Percentiles rank a stretch among this genome's conserved stretches.
phyloP scores from a whole-genome alignment of 2,329 filamentous ascomycete species.

The Hyphodiscus sp. region DNA sequence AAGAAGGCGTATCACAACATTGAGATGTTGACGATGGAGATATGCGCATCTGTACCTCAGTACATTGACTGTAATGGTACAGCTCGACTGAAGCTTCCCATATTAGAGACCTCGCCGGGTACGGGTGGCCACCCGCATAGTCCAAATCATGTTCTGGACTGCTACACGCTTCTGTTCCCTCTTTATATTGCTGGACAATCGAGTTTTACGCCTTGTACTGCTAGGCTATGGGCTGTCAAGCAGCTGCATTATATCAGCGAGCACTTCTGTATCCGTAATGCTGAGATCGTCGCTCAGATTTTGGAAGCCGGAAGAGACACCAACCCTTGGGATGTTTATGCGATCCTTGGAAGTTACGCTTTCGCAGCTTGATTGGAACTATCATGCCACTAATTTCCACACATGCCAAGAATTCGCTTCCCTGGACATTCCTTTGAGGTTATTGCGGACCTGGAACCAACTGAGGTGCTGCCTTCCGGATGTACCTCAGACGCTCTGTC shows the following conservation, averaged over 20 bases:
- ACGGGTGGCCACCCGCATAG: not conserved
- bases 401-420: no score
- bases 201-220: not conserved
- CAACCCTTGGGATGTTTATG: conserved; percentile 8
- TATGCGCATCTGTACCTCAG: conserved; percentile 13
- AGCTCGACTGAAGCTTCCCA: not conserved
- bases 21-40: not conserved
- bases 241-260: conserved; percentile 7
- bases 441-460: no score
- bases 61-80: conserved; percentile 6
- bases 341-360: conserved; percentile 14
- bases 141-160: not conserved
- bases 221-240: conserved; percentile 7
- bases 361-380: conserved; percentile 5
- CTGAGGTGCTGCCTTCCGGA: no score
- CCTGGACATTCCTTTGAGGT: no score
- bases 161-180: conserved; percentile 11
- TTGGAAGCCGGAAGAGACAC: conserved; percentile 1
- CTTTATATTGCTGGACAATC: conserved; percentile 8
- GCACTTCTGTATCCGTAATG: conserved; percentile 15
- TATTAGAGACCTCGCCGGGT: not conserved
- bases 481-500: no score
- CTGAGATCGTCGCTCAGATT: conserved; percentile 11
- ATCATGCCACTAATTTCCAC: not conserved
- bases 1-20: conserved; percentile 1